phyloP scores from a whole-genome alignment of 208 protist genomes.

The Blastocrithidia nonstop region DNA sequence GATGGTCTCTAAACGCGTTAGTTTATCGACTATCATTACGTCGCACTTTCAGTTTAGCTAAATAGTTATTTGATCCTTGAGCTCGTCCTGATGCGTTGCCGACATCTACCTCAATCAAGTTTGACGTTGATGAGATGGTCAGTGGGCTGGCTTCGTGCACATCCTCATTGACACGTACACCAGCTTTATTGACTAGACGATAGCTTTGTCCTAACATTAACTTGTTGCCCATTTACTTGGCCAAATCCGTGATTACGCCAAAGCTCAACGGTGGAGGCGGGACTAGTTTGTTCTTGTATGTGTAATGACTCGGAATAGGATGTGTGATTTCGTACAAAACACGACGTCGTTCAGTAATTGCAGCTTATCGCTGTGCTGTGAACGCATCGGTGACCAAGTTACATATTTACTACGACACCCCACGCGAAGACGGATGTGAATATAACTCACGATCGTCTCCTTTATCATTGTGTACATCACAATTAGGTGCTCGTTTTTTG shows the following conservation, averaged over 20 bases:
- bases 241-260: conserved; percentile 60
- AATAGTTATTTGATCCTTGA: not conserved
- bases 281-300: conserved; percentile 68
- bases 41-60: not conserved
- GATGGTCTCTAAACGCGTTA: conserved; percentile 67
- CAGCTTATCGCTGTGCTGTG: conserved; percentile 35
- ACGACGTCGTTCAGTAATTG: conserved; percentile 33
- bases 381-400: conserved; percentile 80
- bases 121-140: not conserved
- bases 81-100: not conserved
- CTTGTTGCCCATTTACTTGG: conserved; percentile 34
- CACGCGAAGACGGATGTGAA: conserved; percentile 29
- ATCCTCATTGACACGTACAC: conserved; percentile 21
- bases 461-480: conserved; percentile 2
- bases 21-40: conserved; percentile 22
- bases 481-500: not conserved
- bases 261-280: conserved; percentile 79
- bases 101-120: not conserved
- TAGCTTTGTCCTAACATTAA: conserved; percentile 67
- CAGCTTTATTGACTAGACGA: conserved; percentile 51
- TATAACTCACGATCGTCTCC: conserved; percentile 6
- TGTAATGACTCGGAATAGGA: conserved; percentile 69
- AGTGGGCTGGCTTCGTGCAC: not conserved
- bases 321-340: conserved; percentile 77
- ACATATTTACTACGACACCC: conserved; percentile 51